These are phyloP conservation scores for Diaporthe destruens DNA, from an alignment of 2,329 filamentous ascomycete species.

Conservation along the genomic window DNA sequence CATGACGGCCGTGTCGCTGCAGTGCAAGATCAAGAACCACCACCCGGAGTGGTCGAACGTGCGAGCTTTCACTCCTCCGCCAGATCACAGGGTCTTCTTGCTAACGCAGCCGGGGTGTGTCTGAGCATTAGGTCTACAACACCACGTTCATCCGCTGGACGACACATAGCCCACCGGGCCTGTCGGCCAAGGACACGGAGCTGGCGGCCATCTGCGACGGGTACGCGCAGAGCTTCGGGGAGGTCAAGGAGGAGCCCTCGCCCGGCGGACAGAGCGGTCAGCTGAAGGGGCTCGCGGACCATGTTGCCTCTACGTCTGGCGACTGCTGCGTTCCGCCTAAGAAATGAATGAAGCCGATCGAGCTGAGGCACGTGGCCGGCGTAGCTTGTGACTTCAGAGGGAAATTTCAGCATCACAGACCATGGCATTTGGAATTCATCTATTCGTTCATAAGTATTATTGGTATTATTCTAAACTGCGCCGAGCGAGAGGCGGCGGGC, in stretches of 20 bases:
- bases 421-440: slow-evolving; percentile 9
- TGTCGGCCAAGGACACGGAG: slow-evolving; percentile 73
- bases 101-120: not conserved
- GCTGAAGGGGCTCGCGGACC: slow-evolving; percentile 60
- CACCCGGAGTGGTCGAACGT: slow-evolving; percentile 85
- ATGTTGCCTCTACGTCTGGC: slow-evolving; percentile 59
- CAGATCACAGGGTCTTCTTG: not conserved
- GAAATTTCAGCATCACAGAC: too few species aligned
- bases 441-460: slow-evolving; percentile 41
- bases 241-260: slow-evolving; percentile 53
- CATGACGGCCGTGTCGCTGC: slow-evolving; percentile 77
- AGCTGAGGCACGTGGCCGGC: not conserved
- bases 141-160: slow-evolving; percentile 79
- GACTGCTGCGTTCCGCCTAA: slow-evolving; percentile 68
- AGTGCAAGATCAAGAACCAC: slow-evolving; percentile 77
- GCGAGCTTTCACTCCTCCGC: slow-evolving; percentile 44
- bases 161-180: slow-evolving; percentile 74
- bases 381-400: too few species aligned
- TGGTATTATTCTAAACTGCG: slow-evolving; percentile 41
- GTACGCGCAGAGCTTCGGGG: slow-evolving; percentile 68
- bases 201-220: slow-evolving; percentile 74
- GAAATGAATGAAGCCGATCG: slow-evolving; percentile 28
- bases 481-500: slow-evolving; percentile 22
- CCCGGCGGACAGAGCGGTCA: slow-evolving; percentile 47
- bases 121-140: slow-evolving; percentile 73